Conservation (phyloP, 2,329 filamentous ascomycete genomes). For the Coniochaeta ligniaria region DNA sequence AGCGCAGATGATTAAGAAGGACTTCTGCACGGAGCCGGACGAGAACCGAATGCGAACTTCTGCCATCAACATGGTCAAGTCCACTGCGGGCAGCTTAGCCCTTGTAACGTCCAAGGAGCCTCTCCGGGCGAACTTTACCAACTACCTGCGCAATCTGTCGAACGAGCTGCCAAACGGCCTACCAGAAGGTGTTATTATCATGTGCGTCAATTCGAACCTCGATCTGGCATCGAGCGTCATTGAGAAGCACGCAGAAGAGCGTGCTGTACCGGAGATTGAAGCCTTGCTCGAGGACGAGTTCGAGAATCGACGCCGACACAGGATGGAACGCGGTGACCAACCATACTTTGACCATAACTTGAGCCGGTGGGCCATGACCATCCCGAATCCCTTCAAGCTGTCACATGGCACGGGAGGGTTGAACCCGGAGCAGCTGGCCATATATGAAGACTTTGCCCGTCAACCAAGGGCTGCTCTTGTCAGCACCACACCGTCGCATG, state of each 20-base stretch:
- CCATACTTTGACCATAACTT: constrained; percentile 72
- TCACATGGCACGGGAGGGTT: constrained; percentile 62
- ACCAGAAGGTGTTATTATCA: constrained; percentile 90
- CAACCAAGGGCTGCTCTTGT: constrained; percentile 62
- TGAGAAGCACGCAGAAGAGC: constrained; percentile 90
- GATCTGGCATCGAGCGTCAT: constrained; percentile 90
- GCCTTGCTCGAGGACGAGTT: constrained; percentile 81
- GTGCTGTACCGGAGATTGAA: constrained; percentile 90
- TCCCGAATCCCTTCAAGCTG: constrained; percentile 88
- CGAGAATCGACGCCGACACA: constrained; percentile 69
- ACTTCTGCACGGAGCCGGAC: constrained; percentile 89
- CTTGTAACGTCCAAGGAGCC: constrained; percentile 98
- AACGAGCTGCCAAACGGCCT: constrained; percentile 69
- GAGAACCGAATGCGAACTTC: constrained; percentile 80
- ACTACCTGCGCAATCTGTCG: constrained; percentile 76
- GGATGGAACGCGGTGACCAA: constrained; percentile 68
- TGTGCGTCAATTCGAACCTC: constrained; percentile 98
- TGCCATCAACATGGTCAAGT: constrained; percentile 90
- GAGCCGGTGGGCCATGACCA: constrained; percentile 87
- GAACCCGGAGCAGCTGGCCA: constrained; percentile 86
- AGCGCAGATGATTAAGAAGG: constrained; percentile 89
- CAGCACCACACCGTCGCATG: constrained; percentile 47
- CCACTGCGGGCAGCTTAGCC: constrained; percentile 86
- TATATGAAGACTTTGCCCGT: constrained; percentile 93
- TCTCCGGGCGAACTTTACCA: constrained; percentile 90